Evolutionary conservation across 805 yeast genomes (phyloP).

Genomic region (Maudiozyma barnettii): DNA sequence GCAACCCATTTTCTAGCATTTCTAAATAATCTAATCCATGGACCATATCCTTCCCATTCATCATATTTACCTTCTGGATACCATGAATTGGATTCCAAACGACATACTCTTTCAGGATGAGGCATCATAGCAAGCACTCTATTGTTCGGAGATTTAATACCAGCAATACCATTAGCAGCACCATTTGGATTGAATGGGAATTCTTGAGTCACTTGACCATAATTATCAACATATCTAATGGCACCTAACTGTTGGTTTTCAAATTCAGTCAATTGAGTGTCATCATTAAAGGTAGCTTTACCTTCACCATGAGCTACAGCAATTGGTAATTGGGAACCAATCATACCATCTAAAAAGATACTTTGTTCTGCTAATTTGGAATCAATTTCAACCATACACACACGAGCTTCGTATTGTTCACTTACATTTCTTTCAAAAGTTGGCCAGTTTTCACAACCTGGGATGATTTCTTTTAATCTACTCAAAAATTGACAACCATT

Average conservation of each 20-base stretch:
- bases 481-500: constrained; percentile 96
- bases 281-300: constrained; percentile 59
- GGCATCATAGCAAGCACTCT: constrained; percentile 98
- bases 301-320: constrained; percentile 99
- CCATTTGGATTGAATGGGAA: constrained; percentile 97
- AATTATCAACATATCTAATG: constrained; percentile 81
- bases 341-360: constrained; percentile 81
- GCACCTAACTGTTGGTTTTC: constrained; percentile 46
- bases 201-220: constrained; percentile 70
- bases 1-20: constrained; percentile 93
- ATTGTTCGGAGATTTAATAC: constrained; percentile 82
- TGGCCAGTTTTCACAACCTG: constrained; percentile 91
- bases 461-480: constrained; percentile 69
- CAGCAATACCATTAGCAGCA: constrained; percentile 86
- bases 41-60: constrained; percentile 77
- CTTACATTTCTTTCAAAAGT: constrained; percentile 81
- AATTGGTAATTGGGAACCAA: constrained; percentile 88
- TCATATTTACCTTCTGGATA: constrained; percentile 56
- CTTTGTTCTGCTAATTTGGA: constrained; percentile 43
- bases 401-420: constrained; percentile 96
- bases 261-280: constrained; percentile 40
- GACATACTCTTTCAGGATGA: constrained; percentile 90
- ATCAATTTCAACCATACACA: constrained; percentile 73
- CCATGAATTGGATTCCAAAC: constrained; percentile 86
- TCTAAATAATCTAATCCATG: constrained; percentile 89